Percentiles rank a stretch among this genome's conserved stretches.
Conservation (phyloP, 306 rosid genomes). For the Cicer judaicum region DNA sequence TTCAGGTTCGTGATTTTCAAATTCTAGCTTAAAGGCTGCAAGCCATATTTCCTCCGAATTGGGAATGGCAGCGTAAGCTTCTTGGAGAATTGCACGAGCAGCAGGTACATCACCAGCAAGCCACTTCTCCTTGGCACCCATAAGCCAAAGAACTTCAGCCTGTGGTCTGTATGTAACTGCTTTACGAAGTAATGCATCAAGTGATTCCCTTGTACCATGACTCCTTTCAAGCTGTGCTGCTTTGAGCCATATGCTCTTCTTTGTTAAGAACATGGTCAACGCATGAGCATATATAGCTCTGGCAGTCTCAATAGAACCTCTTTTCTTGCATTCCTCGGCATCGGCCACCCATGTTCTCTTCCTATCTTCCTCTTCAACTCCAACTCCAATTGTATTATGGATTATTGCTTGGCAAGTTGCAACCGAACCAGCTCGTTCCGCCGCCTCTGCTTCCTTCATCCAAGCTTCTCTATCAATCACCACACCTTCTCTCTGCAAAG, state of each 20-base stretch:
- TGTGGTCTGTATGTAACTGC: conserved; percentile 90
- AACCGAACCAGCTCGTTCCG: conserved; percentile 84
- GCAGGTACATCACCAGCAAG: conserved; percentile 94
- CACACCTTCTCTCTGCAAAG: conserved; percentile 79
- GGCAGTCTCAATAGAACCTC: conserved; percentile 89
- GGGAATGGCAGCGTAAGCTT: conserved; percentile 93
- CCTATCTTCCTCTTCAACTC: conserved; percentile 95
- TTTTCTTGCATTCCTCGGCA: conserved; percentile 94
- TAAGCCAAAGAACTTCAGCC: conserved; percentile 97
- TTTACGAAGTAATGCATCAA: conserved; percentile 83
- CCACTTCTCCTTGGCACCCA: conserved; percentile 99
- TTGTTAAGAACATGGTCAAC: conserved; percentile 79
- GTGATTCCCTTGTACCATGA: conserved; percentile 88
- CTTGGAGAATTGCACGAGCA: conserved; percentile 87
- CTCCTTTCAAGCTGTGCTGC: conserved; percentile 96
- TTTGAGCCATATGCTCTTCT: conserved; percentile 96
- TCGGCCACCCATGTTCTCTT: conserved; percentile 98
- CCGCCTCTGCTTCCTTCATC: conserved; percentile 97
- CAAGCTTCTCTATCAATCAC: conserved; percentile 83
- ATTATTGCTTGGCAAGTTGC: conserved; percentile 82
- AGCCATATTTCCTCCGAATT: conserved; percentile 97
- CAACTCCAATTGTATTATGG: conserved; percentile 73
- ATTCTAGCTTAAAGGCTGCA: conserved; percentile 91
- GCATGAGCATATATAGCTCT: conserved; percentile 91
- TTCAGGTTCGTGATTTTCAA: conserved; percentile 92